phyloP scores from a whole-genome alignment of 208 protist genomes.

The Endotrypanum monterogeii region DNA sequence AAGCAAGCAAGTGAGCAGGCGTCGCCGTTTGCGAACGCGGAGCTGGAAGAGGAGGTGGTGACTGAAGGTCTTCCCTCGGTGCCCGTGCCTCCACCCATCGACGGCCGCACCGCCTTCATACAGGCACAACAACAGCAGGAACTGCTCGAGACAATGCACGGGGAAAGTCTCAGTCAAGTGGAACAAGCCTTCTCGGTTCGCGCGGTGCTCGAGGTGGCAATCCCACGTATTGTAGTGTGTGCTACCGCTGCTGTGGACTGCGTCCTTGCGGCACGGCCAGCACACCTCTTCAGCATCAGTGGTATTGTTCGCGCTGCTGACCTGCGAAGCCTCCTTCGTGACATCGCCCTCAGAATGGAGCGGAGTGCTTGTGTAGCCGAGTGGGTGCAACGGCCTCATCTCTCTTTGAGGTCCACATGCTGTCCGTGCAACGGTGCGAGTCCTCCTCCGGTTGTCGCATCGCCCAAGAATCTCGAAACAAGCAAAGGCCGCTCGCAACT shows the following conservation, averaged over 20 bases:
- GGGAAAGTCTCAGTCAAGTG: conserved; percentile 27
- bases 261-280: conserved; percentile 29
- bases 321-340: conserved; percentile 40
- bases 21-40: conserved; percentile 48
- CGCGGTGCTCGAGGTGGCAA: conserved; percentile 37
- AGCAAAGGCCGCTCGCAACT: conserved; percentile 6
- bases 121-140: conserved; percentile 32
- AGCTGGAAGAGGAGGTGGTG: conserved; percentile 42
- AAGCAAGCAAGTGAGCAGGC: conserved; percentile 42
- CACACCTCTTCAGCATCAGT: conserved; percentile 44
- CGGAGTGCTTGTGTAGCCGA: conserved; percentile 38
- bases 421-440: neutral
- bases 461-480: neutral
- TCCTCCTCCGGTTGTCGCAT: conserved; percentile 1
- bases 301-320: conserved; percentile 40
- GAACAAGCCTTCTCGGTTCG: conserved; percentile 56
- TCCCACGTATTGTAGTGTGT: conserved; percentile 45
- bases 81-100: conserved; percentile 13
- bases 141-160: conserved; percentile 25
- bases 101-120: conserved; percentile 29
- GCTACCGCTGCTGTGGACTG: conserved; percentile 39
- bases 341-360: conserved; percentile 50
- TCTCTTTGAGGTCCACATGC: neutral
- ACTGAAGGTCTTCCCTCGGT: conserved; percentile 2
- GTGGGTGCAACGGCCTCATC: conserved; percentile 27